These are phyloP conservation scores for Recurvomyces mirabilis DNA, from an alignment of 495 filamentous ascomycete genomes.

Conservation along the genomic window DNA sequence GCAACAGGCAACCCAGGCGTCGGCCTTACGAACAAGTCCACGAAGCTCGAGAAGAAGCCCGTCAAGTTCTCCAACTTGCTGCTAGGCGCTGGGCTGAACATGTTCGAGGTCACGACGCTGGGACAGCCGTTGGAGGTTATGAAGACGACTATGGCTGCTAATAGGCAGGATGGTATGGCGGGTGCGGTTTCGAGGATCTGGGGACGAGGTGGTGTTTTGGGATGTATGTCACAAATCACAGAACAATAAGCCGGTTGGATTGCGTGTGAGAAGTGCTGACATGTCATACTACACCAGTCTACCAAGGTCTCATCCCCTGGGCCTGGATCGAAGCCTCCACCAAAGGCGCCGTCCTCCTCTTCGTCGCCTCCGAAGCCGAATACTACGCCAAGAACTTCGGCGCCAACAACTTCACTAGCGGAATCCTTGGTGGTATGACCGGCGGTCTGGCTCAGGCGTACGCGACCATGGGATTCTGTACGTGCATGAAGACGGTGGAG, in stretches of 20 bases:
- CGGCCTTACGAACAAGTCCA: constrained; percentile 34
- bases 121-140: constrained; percentile 94
- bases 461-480: constrained; percentile 99
- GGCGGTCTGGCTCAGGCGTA: constrained; percentile 97
- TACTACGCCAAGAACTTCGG: constrained; percentile 75
- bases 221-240: constrained; percentile 57
- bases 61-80: constrained; percentile 99
- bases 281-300: constrained; percentile 50
- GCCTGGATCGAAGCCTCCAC: constrained; percentile 99
- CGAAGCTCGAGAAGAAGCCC: constrained; percentile 89
- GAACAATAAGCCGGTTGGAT: neutral
- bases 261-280: constrained; percentile 14
- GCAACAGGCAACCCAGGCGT: constrained; percentile 32
- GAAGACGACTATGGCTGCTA: constrained; percentile 99
- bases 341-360: constrained; percentile 97
- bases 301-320: constrained; percentile 99
- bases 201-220: constrained; percentile 84
- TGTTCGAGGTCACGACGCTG: constrained; percentile 91
- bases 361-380: constrained; percentile 97
- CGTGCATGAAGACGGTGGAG: constrained; percentile 99
- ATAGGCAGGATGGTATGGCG: constrained; percentile 77
- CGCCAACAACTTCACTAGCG: constrained; percentile 72
- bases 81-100: constrained; percentile 88
- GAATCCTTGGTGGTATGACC: constrained; percentile 83
- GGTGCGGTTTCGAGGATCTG: constrained; percentile 77